Evolutionary conservation across 345 rosid genomes (phyloP).

Genomic region (Garcia nutans): DNA sequence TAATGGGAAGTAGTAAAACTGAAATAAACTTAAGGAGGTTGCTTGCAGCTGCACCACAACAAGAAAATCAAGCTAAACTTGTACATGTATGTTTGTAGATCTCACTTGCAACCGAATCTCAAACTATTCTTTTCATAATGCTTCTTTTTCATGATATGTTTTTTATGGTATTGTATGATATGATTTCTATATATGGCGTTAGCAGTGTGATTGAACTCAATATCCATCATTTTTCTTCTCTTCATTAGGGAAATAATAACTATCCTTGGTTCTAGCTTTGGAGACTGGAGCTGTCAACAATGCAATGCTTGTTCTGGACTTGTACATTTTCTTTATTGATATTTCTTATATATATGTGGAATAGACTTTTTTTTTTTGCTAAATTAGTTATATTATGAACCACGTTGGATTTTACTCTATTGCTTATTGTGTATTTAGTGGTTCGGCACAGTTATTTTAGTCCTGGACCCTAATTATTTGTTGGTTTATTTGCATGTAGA

Average conservation of each 20-base stretch:
- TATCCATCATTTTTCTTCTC: not conserved
- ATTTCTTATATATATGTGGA: too few relatives aligned
- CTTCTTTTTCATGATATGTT: not conserved
- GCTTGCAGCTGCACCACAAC: constrained; percentile 70
- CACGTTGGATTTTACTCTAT: too few relatives aligned
- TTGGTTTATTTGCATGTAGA: constrained; percentile 38
- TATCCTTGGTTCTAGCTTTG: too few relatives aligned
- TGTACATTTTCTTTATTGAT: too few relatives aligned
- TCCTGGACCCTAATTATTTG: not conserved
- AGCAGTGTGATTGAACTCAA: not conserved
- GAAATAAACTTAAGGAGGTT: constrained; percentile 75
- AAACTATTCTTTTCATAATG: not conserved
- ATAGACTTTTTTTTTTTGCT: too few relatives aligned
- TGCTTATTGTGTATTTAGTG: too few relatives aligned
- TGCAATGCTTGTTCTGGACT: too few relatives aligned
- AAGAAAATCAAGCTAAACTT: constrained; percentile 74
- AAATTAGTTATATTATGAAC: too few relatives aligned
- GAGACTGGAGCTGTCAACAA: too few relatives aligned
- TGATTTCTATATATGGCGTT: not conserved
- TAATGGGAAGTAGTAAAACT: constrained; percentile 73
- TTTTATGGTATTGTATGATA: not conserved
- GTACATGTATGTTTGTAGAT: constrained; percentile 48
- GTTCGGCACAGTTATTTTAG: too few relatives aligned
- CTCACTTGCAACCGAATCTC: not conserved
- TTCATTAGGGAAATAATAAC: not conserved